Percentiles rank a stretch among this genome's conserved stretches.
These are phyloP conservation scores for Coniochaeta ligniaria DNA, from an alignment of 2,329 filamentous ascomycete genomes.

Conservation along the genomic window DNA sequence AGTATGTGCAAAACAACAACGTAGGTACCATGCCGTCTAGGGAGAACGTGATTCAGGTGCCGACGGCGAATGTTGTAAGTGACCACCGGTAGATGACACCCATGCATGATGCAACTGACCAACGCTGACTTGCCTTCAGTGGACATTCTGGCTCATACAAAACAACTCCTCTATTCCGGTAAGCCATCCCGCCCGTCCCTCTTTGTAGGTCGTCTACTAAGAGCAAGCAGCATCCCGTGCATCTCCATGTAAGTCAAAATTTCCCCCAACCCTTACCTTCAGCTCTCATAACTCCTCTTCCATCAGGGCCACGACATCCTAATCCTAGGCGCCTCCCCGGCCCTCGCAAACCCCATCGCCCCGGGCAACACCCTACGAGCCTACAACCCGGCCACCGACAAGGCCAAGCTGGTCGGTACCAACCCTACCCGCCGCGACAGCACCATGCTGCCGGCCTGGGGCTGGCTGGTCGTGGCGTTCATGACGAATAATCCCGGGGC, in stretches of 20 bases:
- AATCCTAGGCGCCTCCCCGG: conserved; percentile 15
- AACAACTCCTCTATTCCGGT: conserved; percentile 8
- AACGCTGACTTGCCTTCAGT: conserved; percentile 4
- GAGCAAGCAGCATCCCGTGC: conserved; percentile 9
- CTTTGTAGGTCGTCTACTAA: not conserved
- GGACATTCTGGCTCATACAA: conserved; percentile 10
- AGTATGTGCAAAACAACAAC: conserved; percentile 7
- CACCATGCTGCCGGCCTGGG: conserved; percentile 32
- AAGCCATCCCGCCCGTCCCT: not conserved
- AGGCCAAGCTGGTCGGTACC: conserved; percentile 20
- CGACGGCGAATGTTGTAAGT: conserved; percentile 5
- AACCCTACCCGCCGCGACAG: conserved; percentile 41
- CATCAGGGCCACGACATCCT: conserved; percentile 19
- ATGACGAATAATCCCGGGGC: conserved; percentile 39
- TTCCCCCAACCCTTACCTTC: not conserved
- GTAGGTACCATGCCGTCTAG: not conserved
- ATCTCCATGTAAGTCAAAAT: conserved; percentile 14
- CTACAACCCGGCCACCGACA: conserved; percentile 15
- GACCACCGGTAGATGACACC: not conserved
- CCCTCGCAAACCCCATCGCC: conserved; percentile 7
- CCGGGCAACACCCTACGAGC: conserved; percentile 2
- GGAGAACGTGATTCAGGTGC: conserved; percentile 7
- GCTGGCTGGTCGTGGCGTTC: conserved; percentile 39
- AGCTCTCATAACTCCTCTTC: not conserved
- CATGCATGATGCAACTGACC: not conserved